phyloP scores from a whole-genome alignment of 1,284 basidiomycete species.

The Rhodotorula mucilaginosa region DNA sequence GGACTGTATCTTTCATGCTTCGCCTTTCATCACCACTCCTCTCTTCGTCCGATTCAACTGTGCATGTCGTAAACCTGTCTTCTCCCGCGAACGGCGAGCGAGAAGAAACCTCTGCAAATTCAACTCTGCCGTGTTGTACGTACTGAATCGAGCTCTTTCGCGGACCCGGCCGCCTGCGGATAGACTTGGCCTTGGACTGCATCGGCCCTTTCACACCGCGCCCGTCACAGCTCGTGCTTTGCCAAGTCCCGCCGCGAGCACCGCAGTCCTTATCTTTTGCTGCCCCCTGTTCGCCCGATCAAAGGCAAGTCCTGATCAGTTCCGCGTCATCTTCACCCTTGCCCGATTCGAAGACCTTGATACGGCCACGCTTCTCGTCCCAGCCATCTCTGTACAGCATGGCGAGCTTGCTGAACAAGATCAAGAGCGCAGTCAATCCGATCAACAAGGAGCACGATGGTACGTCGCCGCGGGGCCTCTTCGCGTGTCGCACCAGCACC shows the following conservation, averaged over 20 bases:
- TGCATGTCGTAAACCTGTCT: no score
- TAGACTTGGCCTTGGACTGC: no score
- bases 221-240: no score
- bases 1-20: neutral
- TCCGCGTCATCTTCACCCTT: neutral
- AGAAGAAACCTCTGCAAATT: no score
- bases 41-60: no score
- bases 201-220: no score
- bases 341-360: neutral
- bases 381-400: neutral
- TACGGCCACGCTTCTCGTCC: neutral
- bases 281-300: no score
- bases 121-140: no score
- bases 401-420: conserved; percentile 17
- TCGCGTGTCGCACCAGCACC: neutral
- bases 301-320: neutral
- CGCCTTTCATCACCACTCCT: neutral
- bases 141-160: no score
- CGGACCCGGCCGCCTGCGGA: no score
- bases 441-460: conserved; percentile 5
- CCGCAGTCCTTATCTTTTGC: neutral
- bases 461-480: neutral
- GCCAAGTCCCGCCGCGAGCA: neutral
- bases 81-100: no score
- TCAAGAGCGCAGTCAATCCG: conserved; percentile 16